Conservation (phyloP, 768 basidiomycete species). For the Termitomyces sp. region DNA sequence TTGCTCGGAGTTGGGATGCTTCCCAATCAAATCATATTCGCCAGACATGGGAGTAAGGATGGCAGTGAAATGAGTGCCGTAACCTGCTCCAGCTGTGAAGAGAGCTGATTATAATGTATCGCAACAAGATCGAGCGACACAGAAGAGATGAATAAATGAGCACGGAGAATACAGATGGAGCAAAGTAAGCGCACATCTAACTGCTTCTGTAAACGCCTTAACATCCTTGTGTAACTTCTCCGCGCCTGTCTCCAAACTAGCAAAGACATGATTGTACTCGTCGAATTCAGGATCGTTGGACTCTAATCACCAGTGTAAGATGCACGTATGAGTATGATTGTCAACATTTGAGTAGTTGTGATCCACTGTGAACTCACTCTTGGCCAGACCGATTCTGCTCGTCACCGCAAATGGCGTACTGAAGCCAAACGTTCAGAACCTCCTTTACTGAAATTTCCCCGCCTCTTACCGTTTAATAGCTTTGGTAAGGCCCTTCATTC, state of each 20-base stretch:
- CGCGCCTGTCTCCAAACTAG: conserved; percentile 69
- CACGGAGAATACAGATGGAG: background rate
- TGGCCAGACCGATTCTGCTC: conserved; percentile 84
- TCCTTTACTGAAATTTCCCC: conserved; percentile 38
- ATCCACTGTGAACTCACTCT: conserved; percentile 57
- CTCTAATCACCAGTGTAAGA: conserved; percentile 34
- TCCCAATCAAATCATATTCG: conserved; percentile 78
- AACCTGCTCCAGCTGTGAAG: conserved; percentile 62
- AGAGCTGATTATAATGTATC: conserved; percentile 40
- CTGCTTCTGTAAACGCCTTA: conserved; percentile 80
- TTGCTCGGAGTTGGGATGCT: conserved; percentile 71
- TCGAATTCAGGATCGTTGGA: conserved; percentile 89
- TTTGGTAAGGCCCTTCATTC: conserved; percentile 65
- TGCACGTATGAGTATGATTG: background rate
- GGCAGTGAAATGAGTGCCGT: conserved; percentile 57
- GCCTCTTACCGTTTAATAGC: conserved; percentile 25
- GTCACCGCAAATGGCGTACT: conserved; percentile 93
- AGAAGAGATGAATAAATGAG: conserved; percentile 1
- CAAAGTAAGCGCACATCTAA: conserved; percentile 51
- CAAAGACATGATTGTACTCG: conserved; percentile 78
- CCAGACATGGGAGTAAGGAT: conserved; percentile 65
- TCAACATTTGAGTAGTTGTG: background rate
- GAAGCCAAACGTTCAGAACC: conserved; percentile 3
- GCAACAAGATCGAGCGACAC: background rate
- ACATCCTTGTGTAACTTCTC: conserved; percentile 94